Evolutionary conservation across 345 rosid genomes (phyloP).

Genomic region (Leavenworthia alabamica): DNA sequence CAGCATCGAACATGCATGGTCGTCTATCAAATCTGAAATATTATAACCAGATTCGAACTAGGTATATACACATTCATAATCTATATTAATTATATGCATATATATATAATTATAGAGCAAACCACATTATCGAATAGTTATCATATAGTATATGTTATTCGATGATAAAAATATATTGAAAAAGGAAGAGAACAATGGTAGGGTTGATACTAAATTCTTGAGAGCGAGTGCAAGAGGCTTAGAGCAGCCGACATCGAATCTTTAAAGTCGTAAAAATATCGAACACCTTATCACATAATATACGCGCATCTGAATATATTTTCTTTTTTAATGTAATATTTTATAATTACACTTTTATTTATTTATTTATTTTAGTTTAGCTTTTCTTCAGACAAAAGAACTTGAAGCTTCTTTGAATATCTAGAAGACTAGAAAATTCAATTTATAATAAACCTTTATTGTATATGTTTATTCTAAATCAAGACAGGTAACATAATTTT

Average conservation of each 20-base stretch:
- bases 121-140: background rate
- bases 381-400: slow-evolving; percentile 5
- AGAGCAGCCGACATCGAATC: slow-evolving; percentile 32
- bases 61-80: background rate
- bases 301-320: slow-evolving; percentile 26
- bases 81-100: too few species aligned
- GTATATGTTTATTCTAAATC: background rate
- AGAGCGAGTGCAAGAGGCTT: slow-evolving; percentile 14
- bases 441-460: background rate
- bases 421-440: background rate
- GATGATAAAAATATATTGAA: background rate
- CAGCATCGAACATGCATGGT: slow-evolving; percentile 10
- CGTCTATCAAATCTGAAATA: slow-evolving; percentile 19
- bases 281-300: slow-evolving; percentile 22
- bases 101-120: background rate
- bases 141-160: background rate
- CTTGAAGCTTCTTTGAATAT: background rate
- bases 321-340: background rate
- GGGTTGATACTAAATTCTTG: slow-evolving; percentile 10
- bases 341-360: background rate
- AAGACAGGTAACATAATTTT: background rate
- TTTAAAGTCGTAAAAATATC: slow-evolving; percentile 3
- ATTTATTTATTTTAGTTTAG: background rate
- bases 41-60: slow-evolving; percentile 3
- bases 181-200: slow-evolving; percentile 2